Conservation (phyloP, 208 protist genomes). For the Wallacemonas sp. region DNA sequence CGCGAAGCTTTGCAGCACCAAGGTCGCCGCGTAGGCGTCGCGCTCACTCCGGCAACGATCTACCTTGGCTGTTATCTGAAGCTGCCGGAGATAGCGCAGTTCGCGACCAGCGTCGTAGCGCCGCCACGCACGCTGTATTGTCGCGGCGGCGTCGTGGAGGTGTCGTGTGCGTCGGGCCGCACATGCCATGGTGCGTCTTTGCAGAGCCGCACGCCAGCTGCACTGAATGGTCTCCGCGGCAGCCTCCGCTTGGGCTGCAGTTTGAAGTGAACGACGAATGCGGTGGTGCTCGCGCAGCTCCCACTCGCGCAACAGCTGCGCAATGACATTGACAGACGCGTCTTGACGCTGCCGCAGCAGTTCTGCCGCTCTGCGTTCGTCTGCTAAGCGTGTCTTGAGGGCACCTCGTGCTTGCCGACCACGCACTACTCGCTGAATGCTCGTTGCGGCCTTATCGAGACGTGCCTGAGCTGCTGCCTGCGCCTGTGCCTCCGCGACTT, state of each 20-base stretch:
- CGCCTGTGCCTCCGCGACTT: constrained; percentile 30
- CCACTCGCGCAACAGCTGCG: constrained; percentile 52
- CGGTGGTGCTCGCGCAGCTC: constrained; percentile 29
- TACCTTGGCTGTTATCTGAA: constrained; percentile 30
- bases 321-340: constrained; percentile 26
- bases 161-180: constrained; percentile 34
- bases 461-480: constrained; percentile 16
- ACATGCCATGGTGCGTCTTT: constrained; percentile 33
- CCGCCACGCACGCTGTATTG: constrained; percentile 48
- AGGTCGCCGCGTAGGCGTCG: constrained; percentile 23
- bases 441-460: constrained; percentile 25
- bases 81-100: constrained; percentile 53
- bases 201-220: constrained; percentile 34
- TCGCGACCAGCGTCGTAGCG: constrained; percentile 44
- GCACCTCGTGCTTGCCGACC: constrained; percentile 26
- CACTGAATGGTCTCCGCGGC: constrained; percentile 46
- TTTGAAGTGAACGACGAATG: constrained; percentile 21
- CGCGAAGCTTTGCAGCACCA: constrained; percentile 48
- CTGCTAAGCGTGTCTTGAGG: neutral
- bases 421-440: constrained; percentile 41
- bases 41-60: constrained; percentile 48
- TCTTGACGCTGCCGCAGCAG: constrained; percentile 16
- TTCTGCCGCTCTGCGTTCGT: constrained; percentile 11
- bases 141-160: constrained; percentile 35
- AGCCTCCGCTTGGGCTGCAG: constrained; percentile 14